phyloP scores from a whole-genome alignment of 495 filamentous ascomycete species.

The Daldinia loculata region DNA sequence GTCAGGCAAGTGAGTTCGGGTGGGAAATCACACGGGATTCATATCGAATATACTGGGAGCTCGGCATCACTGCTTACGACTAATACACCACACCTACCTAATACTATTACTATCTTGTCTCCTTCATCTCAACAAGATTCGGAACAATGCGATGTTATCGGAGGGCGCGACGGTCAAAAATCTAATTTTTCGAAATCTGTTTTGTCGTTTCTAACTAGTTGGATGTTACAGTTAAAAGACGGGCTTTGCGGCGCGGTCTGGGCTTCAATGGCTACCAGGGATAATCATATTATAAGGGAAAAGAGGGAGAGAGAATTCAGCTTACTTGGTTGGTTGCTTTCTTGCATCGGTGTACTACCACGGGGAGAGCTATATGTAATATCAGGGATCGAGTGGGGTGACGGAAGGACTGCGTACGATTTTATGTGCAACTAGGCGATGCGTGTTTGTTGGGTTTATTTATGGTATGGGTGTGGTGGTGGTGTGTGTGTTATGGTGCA shows the following conservation, averaged over 20 bases:
- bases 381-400: conserved; percentile 15
- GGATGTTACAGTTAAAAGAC: not conserved
- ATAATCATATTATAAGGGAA: not conserved
- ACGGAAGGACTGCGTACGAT: conserved; percentile 11
- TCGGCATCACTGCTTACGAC: conserved; percentile 38
- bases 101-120: not conserved
- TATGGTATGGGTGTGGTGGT: not conserved
- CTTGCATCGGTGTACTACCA: conserved; percentile 15
- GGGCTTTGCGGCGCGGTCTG: not conserved
- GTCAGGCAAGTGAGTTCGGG: conserved; percentile 23
- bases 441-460: not conserved
- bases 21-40: conserved; percentile 20
- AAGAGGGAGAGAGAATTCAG: not conserved
- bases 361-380: conserved; percentile 15
- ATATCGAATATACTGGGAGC: conserved; percentile 14
- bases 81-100: conserved; percentile 20
- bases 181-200: not conserved
- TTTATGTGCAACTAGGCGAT: not conserved
- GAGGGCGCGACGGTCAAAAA: conserved; percentile 1
- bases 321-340: conserved; percentile 1
- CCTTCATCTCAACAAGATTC: not conserved
- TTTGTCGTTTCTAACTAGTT: not conserved
- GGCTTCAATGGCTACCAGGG: not conserved
- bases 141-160: conserved; percentile 11
- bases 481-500: not conserved